Evolutionary conservation across 768 basidiomycete species (phyloP).

Genomic region (Cystobasidium onofrii): DNA sequence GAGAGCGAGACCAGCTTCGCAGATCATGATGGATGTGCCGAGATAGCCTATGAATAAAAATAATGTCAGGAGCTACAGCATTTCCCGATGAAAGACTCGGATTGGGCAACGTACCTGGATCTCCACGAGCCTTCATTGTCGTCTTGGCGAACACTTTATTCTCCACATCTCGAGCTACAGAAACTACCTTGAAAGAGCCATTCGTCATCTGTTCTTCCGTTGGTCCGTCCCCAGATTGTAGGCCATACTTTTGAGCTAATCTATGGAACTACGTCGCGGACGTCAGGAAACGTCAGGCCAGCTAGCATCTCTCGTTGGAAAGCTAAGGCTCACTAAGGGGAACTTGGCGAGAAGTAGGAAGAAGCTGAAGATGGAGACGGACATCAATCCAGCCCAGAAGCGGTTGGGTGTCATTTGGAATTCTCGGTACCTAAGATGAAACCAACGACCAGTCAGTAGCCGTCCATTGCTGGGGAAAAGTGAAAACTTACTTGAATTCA

Average conservation of each 20-base stretch:
- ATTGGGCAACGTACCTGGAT: slow-evolving; percentile 50
- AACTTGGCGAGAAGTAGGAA: neutral
- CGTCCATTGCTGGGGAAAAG: neutral
- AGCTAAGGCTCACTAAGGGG: neutral
- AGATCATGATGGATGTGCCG: slow-evolving; percentile 59
- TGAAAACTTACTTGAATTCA: slow-evolving; percentile 59
- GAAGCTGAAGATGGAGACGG: slow-evolving; percentile 12
- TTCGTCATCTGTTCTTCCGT: slow-evolving; percentile 56
- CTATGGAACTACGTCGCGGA: slow-evolving; percentile 1
- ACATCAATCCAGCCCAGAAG: slow-evolving; percentile 33
- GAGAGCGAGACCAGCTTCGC: slow-evolving; percentile 67
- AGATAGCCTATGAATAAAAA: slow-evolving; percentile 53
- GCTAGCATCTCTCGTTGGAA: neutral
- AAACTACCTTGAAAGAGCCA: slow-evolving; percentile 59
- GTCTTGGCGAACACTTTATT: slow-evolving; percentile 54
- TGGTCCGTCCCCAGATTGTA: slow-evolving; percentile 57
- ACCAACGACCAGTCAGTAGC: neutral
- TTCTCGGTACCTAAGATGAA: slow-evolving; percentile 47
- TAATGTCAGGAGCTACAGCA: slow-evolving; percentile 35
- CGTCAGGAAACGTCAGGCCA: neutral
- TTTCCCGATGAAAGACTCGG: neutral
- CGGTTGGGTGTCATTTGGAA: slow-evolving; percentile 46
- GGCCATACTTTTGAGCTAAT: slow-evolving; percentile 26
- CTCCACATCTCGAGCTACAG: slow-evolving; percentile 58
- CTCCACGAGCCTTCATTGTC: slow-evolving; percentile 59